Evolutionary conservation across 1,284 basidiomycete genomes (phyloP).

Genomic region (Leccinum subatratum): DNA sequence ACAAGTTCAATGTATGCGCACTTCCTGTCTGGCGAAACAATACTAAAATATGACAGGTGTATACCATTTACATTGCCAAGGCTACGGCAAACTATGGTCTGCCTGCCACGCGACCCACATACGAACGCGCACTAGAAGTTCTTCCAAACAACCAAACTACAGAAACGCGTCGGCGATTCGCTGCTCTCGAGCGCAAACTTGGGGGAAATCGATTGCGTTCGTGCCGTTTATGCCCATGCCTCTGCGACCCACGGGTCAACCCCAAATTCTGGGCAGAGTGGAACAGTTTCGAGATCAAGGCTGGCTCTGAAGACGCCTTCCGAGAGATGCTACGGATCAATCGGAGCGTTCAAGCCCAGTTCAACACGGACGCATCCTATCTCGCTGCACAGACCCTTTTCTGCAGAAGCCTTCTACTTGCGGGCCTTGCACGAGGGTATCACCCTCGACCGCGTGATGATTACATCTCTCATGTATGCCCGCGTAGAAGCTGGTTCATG

Average conservation of each 20-base stretch:
- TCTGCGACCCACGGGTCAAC: slow-evolving; percentile 90
- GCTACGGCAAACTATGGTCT: slow-evolving; percentile 93
- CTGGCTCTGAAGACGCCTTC: slow-evolving; percentile 98
- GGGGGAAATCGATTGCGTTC: slow-evolving; percentile 98
- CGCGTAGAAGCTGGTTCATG: slow-evolving; percentile 82
- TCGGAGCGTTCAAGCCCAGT: slow-evolving; percentile 95
- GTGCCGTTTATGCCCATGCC: slow-evolving; percentile 94
- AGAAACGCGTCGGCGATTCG: slow-evolving; percentile 97
- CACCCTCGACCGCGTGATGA: slow-evolving; percentile 59
- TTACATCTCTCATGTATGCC: slow-evolving; percentile 76
- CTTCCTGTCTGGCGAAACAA: neutral
- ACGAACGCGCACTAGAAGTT: slow-evolving; percentile 92
- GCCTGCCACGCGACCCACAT: slow-evolving; percentile 94
- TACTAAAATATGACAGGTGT: slow-evolving; percentile 62
- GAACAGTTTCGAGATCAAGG: slow-evolving; percentile 97
- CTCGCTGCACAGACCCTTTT: slow-evolving; percentile 82
- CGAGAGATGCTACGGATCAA: slow-evolving; percentile 98
- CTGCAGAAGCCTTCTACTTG: slow-evolving; percentile 66
- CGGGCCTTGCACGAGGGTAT: slow-evolving; percentile 60
- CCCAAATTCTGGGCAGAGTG: slow-evolving; percentile 95
- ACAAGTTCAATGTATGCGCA: slow-evolving; percentile 85
- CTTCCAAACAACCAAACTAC: slow-evolving; percentile 92
- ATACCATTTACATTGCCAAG: slow-evolving; percentile 95
- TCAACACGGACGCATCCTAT: slow-evolving; percentile 93
- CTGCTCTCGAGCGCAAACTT: slow-evolving; percentile 92